A percentile compares a stretch with the other conserved stretches of the same genome.
These are phyloP conservation scores for Fusarium compactum DNA, from an alignment of 2,329 filamentous ascomycete genomes.

Conservation along the genomic window DNA sequence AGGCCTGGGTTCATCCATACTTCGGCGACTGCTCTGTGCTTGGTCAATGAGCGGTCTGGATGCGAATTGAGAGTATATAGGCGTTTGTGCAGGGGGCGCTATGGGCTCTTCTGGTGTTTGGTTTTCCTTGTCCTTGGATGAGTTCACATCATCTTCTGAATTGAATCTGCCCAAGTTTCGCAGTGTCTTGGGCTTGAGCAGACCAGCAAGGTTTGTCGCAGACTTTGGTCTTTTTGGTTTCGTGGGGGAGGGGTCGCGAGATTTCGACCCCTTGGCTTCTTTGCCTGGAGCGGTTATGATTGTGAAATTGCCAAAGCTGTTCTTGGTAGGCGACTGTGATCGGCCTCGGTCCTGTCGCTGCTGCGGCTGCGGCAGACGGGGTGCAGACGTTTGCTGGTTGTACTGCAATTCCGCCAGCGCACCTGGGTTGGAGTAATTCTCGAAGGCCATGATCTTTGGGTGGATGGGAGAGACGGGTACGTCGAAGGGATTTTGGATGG, in stretches of 20 bases:
- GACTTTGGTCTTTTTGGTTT: conserved; percentile 86
- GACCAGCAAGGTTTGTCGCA: conserved; percentile 80
- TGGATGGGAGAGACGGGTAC: conserved; percentile 45
- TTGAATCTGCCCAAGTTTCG: conserved; percentile 71
- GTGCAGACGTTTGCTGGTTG: conserved; percentile 61
- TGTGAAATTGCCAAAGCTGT: conserved; percentile 55
- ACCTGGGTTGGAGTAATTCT: conserved; percentile 55
- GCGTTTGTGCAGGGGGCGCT: conserved; percentile 61
- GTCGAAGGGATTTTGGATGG: conserved; percentile 47
- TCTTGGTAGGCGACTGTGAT: conserved; percentile 61
- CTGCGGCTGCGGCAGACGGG: conserved; percentile 52
- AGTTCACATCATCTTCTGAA: conserved; percentile 63
- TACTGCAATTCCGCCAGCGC: conserved; percentile 69
- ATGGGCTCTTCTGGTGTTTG: conserved; percentile 64
- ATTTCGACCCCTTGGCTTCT: conserved; percentile 57
- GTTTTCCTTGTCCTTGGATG: conserved; percentile 84
- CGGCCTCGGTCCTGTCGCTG: conserved; percentile 54
- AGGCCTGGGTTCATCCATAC: conserved; percentile 43
- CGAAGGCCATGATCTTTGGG: conserved; percentile 49
- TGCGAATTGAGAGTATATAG: conserved; percentile 84
- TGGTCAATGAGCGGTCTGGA: conserved; percentile 45
- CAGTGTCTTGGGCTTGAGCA: conserved; percentile 81
- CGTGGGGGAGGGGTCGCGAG: conserved; percentile 63
- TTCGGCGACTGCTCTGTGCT: conserved; percentile 38
- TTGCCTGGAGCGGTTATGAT: conserved; percentile 58